Percentiles rank a stretch among this genome's conserved stretches.
Evolutionary conservation across 129 eudicot genomes (phyloP).

Genomic region (Calendula officinalis): DNA sequence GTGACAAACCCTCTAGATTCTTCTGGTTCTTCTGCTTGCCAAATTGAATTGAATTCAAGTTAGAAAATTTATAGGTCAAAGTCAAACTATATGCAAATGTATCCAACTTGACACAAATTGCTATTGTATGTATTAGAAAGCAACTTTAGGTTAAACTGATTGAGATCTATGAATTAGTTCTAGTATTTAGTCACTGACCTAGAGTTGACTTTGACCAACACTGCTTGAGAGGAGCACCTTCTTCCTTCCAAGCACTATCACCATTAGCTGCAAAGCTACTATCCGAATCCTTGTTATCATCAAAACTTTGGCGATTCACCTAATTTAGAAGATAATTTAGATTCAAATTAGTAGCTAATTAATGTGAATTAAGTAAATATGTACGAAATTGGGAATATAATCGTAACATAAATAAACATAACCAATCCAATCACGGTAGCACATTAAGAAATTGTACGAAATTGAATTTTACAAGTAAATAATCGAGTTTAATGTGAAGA

Average conservation of each 20-base stretch:
- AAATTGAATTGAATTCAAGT: conserved; percentile 8
- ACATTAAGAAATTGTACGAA: too few species aligned
- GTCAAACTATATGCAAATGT: too few species aligned
- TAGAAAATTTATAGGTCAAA: not conserved
- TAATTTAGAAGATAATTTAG: not conserved
- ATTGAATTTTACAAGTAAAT: too few species aligned
- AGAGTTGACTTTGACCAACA: conserved; percentile 76
- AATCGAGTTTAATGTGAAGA: not conserved
- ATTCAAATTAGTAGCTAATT: too few species aligned
- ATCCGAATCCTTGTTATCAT: conserved; percentile 43
- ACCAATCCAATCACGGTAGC: too few species aligned
- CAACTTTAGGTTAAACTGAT: too few species aligned
- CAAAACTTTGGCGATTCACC: conserved; percentile 38
- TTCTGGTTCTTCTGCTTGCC: conserved; percentile 51
- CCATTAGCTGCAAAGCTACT: conserved; percentile 36
- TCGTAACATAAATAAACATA: too few species aligned
- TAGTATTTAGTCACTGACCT: conserved; percentile 38
- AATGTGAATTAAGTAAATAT: too few species aligned
- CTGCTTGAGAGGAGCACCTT: conserved; percentile 49
- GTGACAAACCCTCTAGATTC: conserved; percentile 77
- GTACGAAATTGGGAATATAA: too few species aligned
- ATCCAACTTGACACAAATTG: too few species aligned
- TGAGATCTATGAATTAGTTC: not conserved
- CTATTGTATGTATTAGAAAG: too few species aligned
- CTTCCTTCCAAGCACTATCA: conserved; percentile 57